Evolutionary conservation across 257 asterid species (phyloP).

Genomic region (Solanum piurae): DNA sequence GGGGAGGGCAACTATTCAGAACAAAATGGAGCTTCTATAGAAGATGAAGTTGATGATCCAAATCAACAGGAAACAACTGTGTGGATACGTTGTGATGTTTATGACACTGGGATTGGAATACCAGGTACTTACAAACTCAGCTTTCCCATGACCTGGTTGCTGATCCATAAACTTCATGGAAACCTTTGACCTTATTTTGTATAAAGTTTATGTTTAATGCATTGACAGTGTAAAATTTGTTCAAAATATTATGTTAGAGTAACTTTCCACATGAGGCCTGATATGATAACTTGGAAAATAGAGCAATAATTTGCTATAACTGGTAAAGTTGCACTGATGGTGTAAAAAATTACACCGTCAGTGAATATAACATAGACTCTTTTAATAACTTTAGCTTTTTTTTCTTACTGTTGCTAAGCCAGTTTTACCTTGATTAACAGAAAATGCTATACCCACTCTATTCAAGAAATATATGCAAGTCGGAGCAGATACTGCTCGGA

Average conservation of each 20-base stretch:
- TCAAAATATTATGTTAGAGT: neutral
- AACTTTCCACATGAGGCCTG: neutral
- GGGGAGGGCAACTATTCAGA: constrained; percentile 11
- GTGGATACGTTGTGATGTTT: constrained; percentile 82
- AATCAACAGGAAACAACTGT: constrained; percentile 41
- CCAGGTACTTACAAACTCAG: constrained; percentile 42
- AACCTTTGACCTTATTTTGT: neutral
- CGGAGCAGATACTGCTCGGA: constrained; percentile 83
- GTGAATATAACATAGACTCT: neutral
- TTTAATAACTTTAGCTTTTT: neutral
- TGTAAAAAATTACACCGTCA: neutral
- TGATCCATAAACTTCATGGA: neutral
- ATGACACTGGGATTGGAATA: constrained; percentile 85
- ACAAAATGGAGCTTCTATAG: constrained; percentile 13
- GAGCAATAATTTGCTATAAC: neutral
- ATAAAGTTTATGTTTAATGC: neutral
- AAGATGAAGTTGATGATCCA: constrained; percentile 17
- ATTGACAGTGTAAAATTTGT: neutral
- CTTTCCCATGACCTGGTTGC: neutral
- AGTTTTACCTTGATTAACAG: constrained; percentile 23
- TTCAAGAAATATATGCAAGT: constrained; percentile 96
- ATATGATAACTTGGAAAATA: neutral
- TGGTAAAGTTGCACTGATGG: neutral
- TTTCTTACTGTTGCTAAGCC: neutral
- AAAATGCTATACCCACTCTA: constrained; percentile 60